A percentile compares a stretch with the other conserved stretches of the same genome.
Evolutionary conservation across 768 basidiomycete species (phyloP).

Genomic region (Leccinellum luteum): DNA sequence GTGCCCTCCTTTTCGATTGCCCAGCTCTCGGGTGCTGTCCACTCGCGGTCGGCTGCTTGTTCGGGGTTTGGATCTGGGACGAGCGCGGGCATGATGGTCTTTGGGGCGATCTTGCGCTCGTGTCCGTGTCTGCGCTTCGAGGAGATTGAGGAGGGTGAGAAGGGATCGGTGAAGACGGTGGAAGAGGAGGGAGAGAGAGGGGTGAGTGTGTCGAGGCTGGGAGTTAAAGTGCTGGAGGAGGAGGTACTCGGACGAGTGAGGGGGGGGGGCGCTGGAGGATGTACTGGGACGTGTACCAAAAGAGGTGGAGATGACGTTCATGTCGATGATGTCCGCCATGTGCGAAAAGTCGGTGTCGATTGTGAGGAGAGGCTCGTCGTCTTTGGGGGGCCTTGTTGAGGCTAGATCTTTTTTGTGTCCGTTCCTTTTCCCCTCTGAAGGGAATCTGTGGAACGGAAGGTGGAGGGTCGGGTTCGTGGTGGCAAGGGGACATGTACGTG

Average conservation of each 20-base stretch:
- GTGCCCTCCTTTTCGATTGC: conserved; percentile 54
- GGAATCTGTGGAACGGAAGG: conserved; percentile 7
- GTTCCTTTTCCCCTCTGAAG: conserved; percentile 33
- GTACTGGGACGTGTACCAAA: conserved; percentile 19
- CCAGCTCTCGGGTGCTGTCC: conserved; percentile 80
- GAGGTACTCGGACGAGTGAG: conserved; percentile 19
- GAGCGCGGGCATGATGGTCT: conserved; percentile 29
- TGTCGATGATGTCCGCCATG: conserved; percentile 82
- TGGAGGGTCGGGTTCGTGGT: neutral
- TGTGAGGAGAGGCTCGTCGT: conserved; percentile 20
- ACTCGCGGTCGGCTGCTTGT: conserved; percentile 38
- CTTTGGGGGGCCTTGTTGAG: neutral
- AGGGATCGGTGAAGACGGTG: conserved; percentile 37
- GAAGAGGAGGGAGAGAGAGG: conserved; percentile 36
- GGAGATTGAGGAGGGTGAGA: conserved; percentile 21
- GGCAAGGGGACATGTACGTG: conserved; percentile 16
- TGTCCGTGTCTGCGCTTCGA: conserved; percentile 29
- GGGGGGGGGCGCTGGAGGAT: conserved; percentile 19
- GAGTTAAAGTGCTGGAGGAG: conserved; percentile 18
- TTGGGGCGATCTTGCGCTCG: conserved; percentile 52
- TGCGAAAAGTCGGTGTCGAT: conserved; percentile 40
- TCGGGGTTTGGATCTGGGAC: conserved; percentile 8
- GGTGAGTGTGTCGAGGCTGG: conserved; percentile 37
- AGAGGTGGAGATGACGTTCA: conserved; percentile 8
- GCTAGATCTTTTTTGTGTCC: conserved; percentile 4